These are phyloP conservation scores for Globisporangium lucens DNA, from an alignment of 352 stramenopile genomes.

Conservation along the genomic window DNA sequence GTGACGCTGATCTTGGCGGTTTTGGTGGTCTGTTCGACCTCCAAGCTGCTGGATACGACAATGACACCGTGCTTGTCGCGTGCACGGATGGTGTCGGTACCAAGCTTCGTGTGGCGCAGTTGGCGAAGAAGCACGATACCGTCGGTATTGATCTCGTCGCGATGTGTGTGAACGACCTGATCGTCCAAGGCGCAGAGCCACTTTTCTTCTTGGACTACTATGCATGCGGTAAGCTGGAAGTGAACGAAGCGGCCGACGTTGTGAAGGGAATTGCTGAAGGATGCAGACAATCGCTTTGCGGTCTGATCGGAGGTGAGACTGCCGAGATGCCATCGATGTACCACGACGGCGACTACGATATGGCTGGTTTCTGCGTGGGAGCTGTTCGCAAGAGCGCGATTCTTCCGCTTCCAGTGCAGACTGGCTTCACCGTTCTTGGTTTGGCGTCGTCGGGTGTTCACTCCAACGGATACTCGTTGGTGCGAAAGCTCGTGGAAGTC, in stretches of 20 bases:
- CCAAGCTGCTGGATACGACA: constrained; percentile 93
- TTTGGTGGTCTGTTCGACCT: constrained; percentile 99
- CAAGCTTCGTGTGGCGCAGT: constrained; percentile 92
- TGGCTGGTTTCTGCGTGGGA: constrained; percentile 98
- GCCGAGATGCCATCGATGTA: constrained; percentile 99
- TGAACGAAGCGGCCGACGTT: constrained; percentile 92
- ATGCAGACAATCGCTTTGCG: constrained; percentile 94
- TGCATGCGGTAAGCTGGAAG: constrained; percentile 95
- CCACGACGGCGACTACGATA: constrained; percentile 96
- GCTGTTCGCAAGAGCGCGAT: constrained; percentile 90
- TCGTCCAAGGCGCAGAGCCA: constrained; percentile 98
- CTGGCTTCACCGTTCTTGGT: constrained; percentile 94
- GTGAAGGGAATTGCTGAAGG: constrained; percentile 98
- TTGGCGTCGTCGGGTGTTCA: constrained; percentile 96
- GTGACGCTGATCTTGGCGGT: constrained; percentile 95
- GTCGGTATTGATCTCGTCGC: constrained; percentile 98
- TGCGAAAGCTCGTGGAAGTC: constrained; percentile 95
- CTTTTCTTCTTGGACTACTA: constrained; percentile 99
- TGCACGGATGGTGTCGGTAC: constrained; percentile 98
- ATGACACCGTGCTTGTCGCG: constrained; percentile 97
- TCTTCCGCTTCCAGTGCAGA: constrained; percentile 80
- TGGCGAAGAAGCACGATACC: constrained; percentile 92
- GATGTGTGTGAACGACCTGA: constrained; percentile 99
- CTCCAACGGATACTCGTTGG: constrained; percentile 99
- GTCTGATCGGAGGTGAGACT: constrained; percentile 95